These are phyloP conservation scores for Hypomyces perniciosus DNA, from an alignment of 2,329 filamentous ascomycete genomes.

Conservation along the genomic window DNA sequence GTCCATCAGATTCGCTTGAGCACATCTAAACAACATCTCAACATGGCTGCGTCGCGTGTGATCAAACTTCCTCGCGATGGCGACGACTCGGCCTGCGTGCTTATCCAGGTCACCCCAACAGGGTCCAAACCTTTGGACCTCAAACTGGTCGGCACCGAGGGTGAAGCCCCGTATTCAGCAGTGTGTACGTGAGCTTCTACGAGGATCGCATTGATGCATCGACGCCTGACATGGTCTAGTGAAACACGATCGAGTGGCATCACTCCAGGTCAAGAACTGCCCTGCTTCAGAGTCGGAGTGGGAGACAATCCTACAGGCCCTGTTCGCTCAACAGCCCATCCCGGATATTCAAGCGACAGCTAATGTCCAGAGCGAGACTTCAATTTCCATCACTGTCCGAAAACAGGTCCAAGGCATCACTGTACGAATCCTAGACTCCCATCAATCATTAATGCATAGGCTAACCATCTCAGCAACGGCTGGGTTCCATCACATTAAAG, in stretches of 20 bases:
- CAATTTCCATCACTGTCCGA: slow-evolving; percentile 56
- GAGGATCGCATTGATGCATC: slow-evolving; percentile 25
- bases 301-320: slow-evolving; percentile 52
- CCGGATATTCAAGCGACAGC: slow-evolving; percentile 56
- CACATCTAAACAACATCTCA: slow-evolving; percentile 8
- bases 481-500: slow-evolving; percentile 58
- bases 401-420: slow-evolving; percentile 64
- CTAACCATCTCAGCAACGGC: slow-evolving; percentile 50
- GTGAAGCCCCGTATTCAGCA: slow-evolving; percentile 44
- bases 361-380: slow-evolving; percentile 45
- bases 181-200: slow-evolving; percentile 44
- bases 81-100: slow-evolving; percentile 46
- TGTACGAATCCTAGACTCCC: slow-evolving; percentile 37
- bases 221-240: slow-evolving; percentile 32
- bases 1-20: too few species aligned
- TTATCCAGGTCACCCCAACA: slow-evolving; percentile 52
- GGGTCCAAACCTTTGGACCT: slow-evolving; percentile 53
- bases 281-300: slow-evolving; percentile 59
- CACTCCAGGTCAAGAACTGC: slow-evolving; percentile 48
- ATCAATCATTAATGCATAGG: slow-evolving; percentile 4
- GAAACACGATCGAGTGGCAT: slow-evolving; percentile 48
- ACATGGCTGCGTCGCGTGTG: slow-evolving; percentile 32
- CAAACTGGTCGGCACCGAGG: slow-evolving; percentile 63
- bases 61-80: slow-evolving; percentile 55
- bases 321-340: slow-evolving; percentile 48